Percentiles rank a stretch among this genome's conserved stretches.
phyloP scores from a whole-genome alignment of 2,329 filamentous ascomycete genomes.

The Epicoccum sorghinum region DNA sequence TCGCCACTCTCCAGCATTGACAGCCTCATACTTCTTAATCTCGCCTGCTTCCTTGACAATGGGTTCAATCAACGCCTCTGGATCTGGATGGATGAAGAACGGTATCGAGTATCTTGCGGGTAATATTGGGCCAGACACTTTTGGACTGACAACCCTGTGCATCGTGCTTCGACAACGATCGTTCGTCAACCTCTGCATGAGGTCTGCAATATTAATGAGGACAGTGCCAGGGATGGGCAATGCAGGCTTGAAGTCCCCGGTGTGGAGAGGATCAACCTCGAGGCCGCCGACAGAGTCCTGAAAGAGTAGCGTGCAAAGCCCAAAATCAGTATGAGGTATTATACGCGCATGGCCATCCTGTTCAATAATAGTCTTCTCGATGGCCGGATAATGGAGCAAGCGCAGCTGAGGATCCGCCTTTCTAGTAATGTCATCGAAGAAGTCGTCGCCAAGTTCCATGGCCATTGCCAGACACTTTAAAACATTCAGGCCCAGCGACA shows the following conservation, averaged over 20 bases:
- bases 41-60: constrained; percentile 40
- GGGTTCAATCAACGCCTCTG: constrained; percentile 43
- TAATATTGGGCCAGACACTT: constrained; percentile 30
- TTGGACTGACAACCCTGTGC: constrained; percentile 46
- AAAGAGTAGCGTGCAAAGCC: constrained; percentile 47
- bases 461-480: constrained; percentile 35
- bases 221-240: constrained; percentile 31
- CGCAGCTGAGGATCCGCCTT: constrained; percentile 35
- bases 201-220: constrained; percentile 35
- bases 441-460: constrained; percentile 32
- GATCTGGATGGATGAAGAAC: constrained; percentile 48
- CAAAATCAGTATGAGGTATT: constrained; percentile 42
- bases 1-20: constrained; percentile 46
- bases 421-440: constrained; percentile 34
- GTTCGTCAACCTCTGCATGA: constrained; percentile 32
- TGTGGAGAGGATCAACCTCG: constrained; percentile 42
- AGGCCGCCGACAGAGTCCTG: constrained; percentile 48
- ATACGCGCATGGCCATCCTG: constrained; percentile 34
- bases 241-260: constrained; percentile 31
- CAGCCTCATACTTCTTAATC: constrained; percentile 46
- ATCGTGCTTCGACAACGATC: constrained; percentile 45
- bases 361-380: constrained; percentile 27
- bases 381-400: constrained; percentile 36
- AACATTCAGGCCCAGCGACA: constrained; percentile 28
- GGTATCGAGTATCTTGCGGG: constrained; percentile 47